Percentiles rank a stretch among this genome's conserved stretches.
These are phyloP conservation scores for Saccharomyces hybrid DNA, from an alignment of 1,139 yeast genomes.

Conservation along the genomic window DNA sequence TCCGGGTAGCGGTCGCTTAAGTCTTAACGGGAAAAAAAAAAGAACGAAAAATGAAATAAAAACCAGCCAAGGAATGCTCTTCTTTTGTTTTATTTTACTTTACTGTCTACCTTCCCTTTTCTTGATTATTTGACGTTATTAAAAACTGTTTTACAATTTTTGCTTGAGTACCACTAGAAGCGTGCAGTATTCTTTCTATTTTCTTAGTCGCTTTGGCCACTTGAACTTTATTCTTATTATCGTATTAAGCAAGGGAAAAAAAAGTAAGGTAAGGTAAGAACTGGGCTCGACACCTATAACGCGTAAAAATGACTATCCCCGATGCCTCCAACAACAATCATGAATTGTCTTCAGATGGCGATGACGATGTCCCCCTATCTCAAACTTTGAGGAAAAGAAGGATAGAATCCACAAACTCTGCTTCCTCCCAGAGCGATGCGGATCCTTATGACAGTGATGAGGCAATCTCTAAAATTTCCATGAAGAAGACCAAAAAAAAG, in stretches of 20 bases:
- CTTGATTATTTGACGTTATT: neutral
- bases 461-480: slow-evolving; percentile 8
- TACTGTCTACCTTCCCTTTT: neutral
- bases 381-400: neutral
- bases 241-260: neutral
- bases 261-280: neutral
- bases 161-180: neutral
- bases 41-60: neutral
- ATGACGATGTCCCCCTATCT: neutral
- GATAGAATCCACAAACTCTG: neutral
- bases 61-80: neutral
- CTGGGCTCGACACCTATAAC: neutral
- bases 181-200: neutral
- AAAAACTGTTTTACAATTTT: neutral
- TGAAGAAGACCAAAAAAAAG: slow-evolving; percentile 6
- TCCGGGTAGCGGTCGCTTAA: neutral
- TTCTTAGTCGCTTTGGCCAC: neutral
- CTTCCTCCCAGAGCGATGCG: neutral
- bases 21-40: neutral
- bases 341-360: neutral
- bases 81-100: neutral
- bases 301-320: neutral
- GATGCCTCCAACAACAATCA: neutral
- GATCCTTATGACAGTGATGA: slow-evolving; percentile 1
- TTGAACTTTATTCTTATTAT: neutral